A percentile compares a stretch with the other conserved stretches of the same genome.
Evolutionary conservation across 257 asterid species (phyloP).

Genomic region (Jacaranda copaia): DNA sequence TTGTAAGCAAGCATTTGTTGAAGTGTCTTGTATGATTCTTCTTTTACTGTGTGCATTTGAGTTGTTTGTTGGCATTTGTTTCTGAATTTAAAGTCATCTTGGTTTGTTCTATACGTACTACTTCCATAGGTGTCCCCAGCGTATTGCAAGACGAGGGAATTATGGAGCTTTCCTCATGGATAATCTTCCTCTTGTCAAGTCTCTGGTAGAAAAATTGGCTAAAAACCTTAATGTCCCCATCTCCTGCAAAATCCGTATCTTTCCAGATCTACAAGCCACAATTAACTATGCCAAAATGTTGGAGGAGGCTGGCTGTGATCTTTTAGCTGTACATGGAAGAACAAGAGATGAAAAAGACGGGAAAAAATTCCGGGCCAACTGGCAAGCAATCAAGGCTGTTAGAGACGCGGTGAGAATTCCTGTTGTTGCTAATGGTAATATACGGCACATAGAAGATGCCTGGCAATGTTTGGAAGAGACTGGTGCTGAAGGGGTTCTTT

Average conservation of each 20-base stretch:
- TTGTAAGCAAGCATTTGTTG: conserved; percentile 15
- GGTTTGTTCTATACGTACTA: background rate
- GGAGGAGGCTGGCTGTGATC: conserved; percentile 95
- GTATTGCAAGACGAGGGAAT: conserved; percentile 87
- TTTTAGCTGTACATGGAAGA: conserved; percentile 95
- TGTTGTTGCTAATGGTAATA: conserved; percentile 91
- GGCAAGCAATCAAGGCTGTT: conserved; percentile 86
- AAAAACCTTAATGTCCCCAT: conserved; percentile 78
- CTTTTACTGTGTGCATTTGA: background rate
- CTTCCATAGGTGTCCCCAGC: conserved; percentile 85
- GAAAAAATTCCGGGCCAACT: conserved; percentile 85
- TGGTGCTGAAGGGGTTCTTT: conserved; percentile 82
- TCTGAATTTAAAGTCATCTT: conserved; percentile 11
- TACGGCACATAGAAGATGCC: conserved; percentile 79
- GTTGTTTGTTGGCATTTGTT: conserved; percentile 1
- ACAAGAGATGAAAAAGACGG: conserved; percentile 95
- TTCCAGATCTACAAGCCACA: conserved; percentile 78
- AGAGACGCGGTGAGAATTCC: conserved; percentile 85
- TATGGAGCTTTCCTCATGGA: conserved; percentile 99
- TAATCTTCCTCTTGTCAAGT: conserved; percentile 84
- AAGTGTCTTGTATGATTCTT: background rate
- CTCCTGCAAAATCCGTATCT: conserved; percentile 90
- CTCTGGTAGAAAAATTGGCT: conserved; percentile 81
- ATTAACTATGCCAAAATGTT: conserved; percentile 91
- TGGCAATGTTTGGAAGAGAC: conserved; percentile 76